A percentile compares a stretch with the other conserved stretches of the same genome.
phyloP scores from a whole-genome alignment of 164 flowering plant species.

The Magnolia officinalis region DNA sequence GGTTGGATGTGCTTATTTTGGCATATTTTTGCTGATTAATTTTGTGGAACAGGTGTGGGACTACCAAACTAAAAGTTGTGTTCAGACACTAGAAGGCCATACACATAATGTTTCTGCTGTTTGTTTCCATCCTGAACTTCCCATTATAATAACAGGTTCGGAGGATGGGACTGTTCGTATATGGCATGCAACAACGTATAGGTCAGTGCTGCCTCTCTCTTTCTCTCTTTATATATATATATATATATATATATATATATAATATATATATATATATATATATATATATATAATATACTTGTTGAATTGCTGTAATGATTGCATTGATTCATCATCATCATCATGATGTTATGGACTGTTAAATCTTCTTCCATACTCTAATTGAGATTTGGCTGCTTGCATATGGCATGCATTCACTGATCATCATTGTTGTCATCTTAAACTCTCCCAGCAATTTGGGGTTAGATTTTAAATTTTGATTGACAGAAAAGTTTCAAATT shows the following conservation, averaged over 20 bases:
- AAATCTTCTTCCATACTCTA: too few relatives aligned
- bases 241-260: too few relatives aligned
- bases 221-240: too few relatives aligned
- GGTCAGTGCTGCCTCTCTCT: conserved; percentile 30
- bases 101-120: conserved; percentile 92
- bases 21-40: conserved; percentile 7
- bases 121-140: conserved; percentile 88
- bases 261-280: not conserved
- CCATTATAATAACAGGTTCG: conserved; percentile 87
- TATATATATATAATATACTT: not conserved
- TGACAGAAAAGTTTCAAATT: too few relatives aligned
- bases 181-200: conserved; percentile 90
- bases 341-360: too few relatives aligned
- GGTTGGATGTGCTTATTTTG: not conserved
- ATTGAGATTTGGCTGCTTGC: too few relatives aligned
- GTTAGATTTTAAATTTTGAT: too few relatives aligned
- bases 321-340: not conserved
- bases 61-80: conserved; percentile 88
- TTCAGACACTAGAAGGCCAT: conserved; percentile 91
- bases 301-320: not conserved
- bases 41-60: conserved; percentile 73
- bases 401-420: too few relatives aligned
- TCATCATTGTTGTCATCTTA: too few relatives aligned
- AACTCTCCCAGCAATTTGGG: too few relatives aligned
- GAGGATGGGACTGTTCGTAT: conserved; percentile 95